Evolutionary conservation across 2,329 filamentous ascomycete species (phyloP), one percentile per base, ranked within the genome.

Genomic region (Epichloe gansuensis): DNA sequence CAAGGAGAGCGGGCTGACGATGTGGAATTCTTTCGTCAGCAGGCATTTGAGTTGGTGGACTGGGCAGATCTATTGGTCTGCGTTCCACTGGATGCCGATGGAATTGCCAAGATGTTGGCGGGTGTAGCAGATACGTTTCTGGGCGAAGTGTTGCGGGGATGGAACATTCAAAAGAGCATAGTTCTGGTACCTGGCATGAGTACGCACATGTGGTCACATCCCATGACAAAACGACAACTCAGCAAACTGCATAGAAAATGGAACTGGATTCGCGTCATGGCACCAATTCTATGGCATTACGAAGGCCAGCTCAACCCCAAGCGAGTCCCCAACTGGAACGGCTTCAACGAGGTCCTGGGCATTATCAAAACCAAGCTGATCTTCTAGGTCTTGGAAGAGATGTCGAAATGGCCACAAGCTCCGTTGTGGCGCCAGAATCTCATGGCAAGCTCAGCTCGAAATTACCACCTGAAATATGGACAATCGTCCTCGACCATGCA

Each of bases 31-130:
- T 76, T 74, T 54, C 62, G 63, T 28, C 68, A 70, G 50, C 77
- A 75, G 56, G 81, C 75, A 3, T 80, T 74, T 59, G 84, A 88
- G 58, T 69, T 94, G 55, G 88, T 89, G 58, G 80, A 88, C 56
- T 96, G 91, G 91, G 88, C 91, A 5, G 87, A 95, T 67, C 71
- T 95, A 58, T 75, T 95, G 54, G 82, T 95, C 35, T 79, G 95
- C 52, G 86, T 86, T 6, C 89, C 91, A 3, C 84, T 95, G 48
- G 86, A 93, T 65, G 88, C 89, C 7, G 86, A 93, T 63, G 85
- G 84, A 52, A 76, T 95, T 52, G 87, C 87, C 34, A 88, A 88
- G 65, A 95, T 96, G 89, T 75, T 95, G 63, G 81, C 85, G 51
- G 91, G 91, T 50, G 78, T 91, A 53, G 84, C 88, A 3, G 88